Evolutionary conservation across 306 rosid species (phyloP).

Genomic region (Ormosia semicastrata): DNA sequence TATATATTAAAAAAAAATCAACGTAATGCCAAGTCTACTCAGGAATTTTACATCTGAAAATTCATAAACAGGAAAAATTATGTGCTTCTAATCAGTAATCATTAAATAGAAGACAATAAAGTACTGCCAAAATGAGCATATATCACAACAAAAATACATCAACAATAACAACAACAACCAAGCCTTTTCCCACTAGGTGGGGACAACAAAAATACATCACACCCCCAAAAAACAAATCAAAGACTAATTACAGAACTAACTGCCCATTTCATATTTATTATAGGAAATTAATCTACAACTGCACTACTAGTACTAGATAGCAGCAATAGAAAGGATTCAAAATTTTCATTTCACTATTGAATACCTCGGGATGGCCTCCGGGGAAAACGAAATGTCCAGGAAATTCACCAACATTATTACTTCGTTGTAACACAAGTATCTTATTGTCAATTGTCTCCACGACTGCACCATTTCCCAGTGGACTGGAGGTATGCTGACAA

Average conservation of each 20-base stretch:
- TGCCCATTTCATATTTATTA: background rate
- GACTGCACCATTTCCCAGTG: constrained; percentile 93
- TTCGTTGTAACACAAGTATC: constrained; percentile 75
- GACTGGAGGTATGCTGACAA: constrained; percentile 89
- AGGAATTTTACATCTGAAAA: constrained; percentile 4
- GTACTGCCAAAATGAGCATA: background rate
- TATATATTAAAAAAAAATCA: background rate
- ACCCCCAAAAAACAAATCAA: constrained; percentile 9
- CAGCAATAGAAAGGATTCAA: background rate
- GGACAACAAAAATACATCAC: constrained; percentile 1
- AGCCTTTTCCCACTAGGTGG: no score
- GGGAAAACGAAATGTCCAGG: constrained; percentile 95
- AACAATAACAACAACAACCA: no score
- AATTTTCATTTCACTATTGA: background rate
- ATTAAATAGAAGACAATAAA: background rate
- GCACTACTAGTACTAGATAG: constrained; percentile 1
- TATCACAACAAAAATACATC: constrained; percentile 12
- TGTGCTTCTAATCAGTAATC: background rate
- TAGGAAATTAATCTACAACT: background rate
- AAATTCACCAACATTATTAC: constrained; percentile 90
- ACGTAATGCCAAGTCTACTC: constrained; percentile 12
- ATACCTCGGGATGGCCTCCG: constrained; percentile 99
- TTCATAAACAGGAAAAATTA: constrained; percentile 4
- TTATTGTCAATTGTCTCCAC: constrained; percentile 80
- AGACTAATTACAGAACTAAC: constrained; percentile 4